Evolutionary conservation across 139 green algal genomes (phyloP), one percentile per base, ranked within the genome.

Genomic region (Chlorella sp.): DNA sequence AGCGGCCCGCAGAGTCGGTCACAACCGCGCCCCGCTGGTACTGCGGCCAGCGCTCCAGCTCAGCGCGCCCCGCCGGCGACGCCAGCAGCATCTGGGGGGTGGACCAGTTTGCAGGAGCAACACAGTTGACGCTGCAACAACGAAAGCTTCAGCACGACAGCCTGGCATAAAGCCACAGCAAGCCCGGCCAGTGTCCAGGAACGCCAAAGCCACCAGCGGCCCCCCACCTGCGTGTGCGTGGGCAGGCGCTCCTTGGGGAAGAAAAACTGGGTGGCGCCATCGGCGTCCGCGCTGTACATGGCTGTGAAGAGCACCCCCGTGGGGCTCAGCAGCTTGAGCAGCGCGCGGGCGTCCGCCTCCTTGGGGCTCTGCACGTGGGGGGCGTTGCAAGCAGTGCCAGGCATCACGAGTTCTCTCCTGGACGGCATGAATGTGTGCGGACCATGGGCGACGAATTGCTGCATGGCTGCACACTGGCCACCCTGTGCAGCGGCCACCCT

Each of bases 161-260:
- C 56, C 6, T 32, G 16, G 62, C 62, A 69, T 30, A 65, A 24
- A 65, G 56, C 56, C 26, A 4, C 56, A 65, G 56, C n/a, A 14
- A 69, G 62, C 22, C 30, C 2, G 2, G 19, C 28, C 28, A 68
- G 60, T 19, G 28, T 69, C 4, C 62, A 28, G 22, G 28, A 28
- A 69, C 28, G 28, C 62, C 30, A 32, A 38, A 28, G 11, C 19
- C 62, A 32, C 4, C 62, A 9, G 20, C 62, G 7, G 26, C 62
- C 62, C 62, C 62, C 2, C 46, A 92, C 90, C 92, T 95, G 92
- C 22, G 94, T 97, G 86, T 95, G 90, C n/a, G 90, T 91, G 13
- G 94, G 94, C 82, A 97, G 90, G 8, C 93, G 90, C 75, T 95
- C 91, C 36, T 86, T 88, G 1, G 94, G 94, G 70, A 97, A 97